These are phyloP conservation scores for Guadua angustifolia DNA, from an alignment of 176 grass and related monocot species.

Conservation along the genomic window DNA sequence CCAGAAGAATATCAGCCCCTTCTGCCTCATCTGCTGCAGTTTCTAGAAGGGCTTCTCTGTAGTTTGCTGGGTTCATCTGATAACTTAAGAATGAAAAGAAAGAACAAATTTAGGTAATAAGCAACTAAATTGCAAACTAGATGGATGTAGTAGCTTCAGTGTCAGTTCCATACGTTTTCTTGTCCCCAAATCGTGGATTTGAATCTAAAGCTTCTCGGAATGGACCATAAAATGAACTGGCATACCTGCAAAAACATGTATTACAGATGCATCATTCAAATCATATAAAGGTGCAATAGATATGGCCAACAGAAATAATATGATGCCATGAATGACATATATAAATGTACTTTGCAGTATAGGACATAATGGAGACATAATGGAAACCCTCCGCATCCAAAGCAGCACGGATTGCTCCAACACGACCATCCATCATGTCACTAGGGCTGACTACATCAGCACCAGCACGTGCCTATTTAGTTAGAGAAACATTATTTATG, in stretches of 20 bases:
- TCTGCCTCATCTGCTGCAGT: slow-evolving; percentile 80
- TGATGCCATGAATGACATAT: not conserved
- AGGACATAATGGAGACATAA: slow-evolving; percentile 98
- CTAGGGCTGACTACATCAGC: slow-evolving; percentile 97
- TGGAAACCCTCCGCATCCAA: slow-evolving; percentile 95
- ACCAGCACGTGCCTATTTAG: slow-evolving; percentile 84
- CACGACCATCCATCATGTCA: slow-evolving; percentile 97
- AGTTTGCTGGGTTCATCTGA: slow-evolving; percentile 97
- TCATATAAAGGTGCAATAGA: not conserved
- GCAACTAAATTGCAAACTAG: slow-evolving; percentile 10
- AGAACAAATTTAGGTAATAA: slow-evolving; percentile 43
- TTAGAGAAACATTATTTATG: not conserved
- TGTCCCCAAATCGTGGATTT: slow-evolving; percentile 97
- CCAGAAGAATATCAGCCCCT: slow-evolving; percentile 92
- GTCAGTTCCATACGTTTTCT: slow-evolving; percentile 78
- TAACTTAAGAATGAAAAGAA: slow-evolving; percentile 60
- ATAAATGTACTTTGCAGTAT: slow-evolving; percentile 90
- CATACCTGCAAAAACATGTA: slow-evolving; percentile 67
- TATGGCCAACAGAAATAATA: slow-evolving; percentile 3
- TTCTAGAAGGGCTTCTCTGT: slow-evolving; percentile 97
- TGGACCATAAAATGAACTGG: slow-evolving; percentile 96
- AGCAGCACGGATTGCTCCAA: slow-evolving; percentile 85
- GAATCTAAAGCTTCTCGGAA: slow-evolving; percentile 96
- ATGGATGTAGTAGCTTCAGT: slow-evolving; percentile 16
- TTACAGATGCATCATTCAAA: slow-evolving; percentile 25